Conservation (phyloP, 768 basidiomycete species). For the Pisolithus orientalis region DNA sequence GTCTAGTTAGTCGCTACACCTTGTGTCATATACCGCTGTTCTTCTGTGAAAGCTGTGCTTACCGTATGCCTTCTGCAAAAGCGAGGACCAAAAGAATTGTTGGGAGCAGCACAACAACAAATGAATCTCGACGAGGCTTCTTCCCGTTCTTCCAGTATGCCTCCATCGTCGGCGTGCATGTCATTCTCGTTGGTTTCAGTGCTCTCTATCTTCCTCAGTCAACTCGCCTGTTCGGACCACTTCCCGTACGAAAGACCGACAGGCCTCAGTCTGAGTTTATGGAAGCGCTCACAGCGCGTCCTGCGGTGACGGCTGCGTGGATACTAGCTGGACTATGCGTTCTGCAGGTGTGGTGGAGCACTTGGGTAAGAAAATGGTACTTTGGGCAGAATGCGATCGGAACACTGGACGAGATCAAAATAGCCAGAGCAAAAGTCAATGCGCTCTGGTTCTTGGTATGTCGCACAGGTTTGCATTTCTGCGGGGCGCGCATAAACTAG, state of each 20-base stretch:
- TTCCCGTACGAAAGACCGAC: slow-evolving; percentile 35
- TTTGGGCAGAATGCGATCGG: slow-evolving; percentile 36
- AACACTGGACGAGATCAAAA: slow-evolving; percentile 35
- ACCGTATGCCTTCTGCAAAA: neutral
- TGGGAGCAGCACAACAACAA: neutral
- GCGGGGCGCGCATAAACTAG: slow-evolving; percentile 1
- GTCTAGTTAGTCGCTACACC: too few relatives aligned
- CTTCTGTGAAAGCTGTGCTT: too few relatives aligned
- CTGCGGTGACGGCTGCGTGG: slow-evolving; percentile 52
- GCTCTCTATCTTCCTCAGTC: slow-evolving; percentile 69
- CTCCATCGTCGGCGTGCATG: slow-evolving; percentile 62
- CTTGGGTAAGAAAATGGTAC: slow-evolving; percentile 57
- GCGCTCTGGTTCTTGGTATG: slow-evolving; percentile 36
- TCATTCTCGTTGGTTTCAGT: slow-evolving; percentile 57
- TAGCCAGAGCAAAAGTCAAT: slow-evolving; percentile 37
- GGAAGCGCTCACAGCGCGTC: slow-evolving; percentile 55
- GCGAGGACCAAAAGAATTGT: neutral
- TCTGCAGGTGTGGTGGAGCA: slow-evolving; percentile 68
- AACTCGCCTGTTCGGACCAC: slow-evolving; percentile 37
- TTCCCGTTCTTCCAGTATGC: slow-evolving; percentile 57
- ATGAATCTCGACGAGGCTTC: slow-evolving; percentile 6
- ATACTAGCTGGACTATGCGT: slow-evolving; percentile 47
- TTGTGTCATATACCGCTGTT: too few relatives aligned
- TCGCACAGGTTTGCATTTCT: neutral
- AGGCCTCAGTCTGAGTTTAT: slow-evolving; percentile 70